A percentile compares a stretch with the other conserved stretches of the same genome.
phyloP scores from a whole-genome alignment of 345 rosid species.

The Rhodamnia rubescens region DNA sequence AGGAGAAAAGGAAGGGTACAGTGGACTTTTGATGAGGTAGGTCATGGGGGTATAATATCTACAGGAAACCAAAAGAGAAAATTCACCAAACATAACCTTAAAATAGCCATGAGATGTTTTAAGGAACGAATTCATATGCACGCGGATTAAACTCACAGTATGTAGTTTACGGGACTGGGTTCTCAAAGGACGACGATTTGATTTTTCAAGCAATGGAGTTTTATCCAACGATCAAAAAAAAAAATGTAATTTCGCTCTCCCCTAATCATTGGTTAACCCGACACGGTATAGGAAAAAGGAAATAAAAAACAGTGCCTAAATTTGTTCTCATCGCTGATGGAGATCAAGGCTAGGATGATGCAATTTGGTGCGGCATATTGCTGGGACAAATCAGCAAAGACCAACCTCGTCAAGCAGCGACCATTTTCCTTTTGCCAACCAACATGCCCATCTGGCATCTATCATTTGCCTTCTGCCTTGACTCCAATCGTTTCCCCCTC shows the following conservation, averaged over 20 bases:
- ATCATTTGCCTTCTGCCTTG: not conserved
- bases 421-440: not conserved
- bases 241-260: not conserved
- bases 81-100: not conserved
- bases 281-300: not conserved
- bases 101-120: not conserved
- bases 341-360: not conserved
- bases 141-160: not conserved
- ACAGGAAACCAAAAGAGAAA: not conserved
- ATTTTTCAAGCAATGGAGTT: not conserved
- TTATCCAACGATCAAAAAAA: not conserved
- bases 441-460: not conserved
- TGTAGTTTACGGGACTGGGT: not conserved
- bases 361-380: not conserved
- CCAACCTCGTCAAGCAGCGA: not conserved
- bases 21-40: not conserved
- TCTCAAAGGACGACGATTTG: not conserved
- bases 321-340: not conserved
- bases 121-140: not conserved
- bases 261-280: not conserved
- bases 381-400: not conserved
- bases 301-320: not conserved
- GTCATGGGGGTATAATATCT: not conserved
- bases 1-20: not conserved
- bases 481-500: not conserved